phyloP scores from a whole-genome alignment of 2,329 filamentous ascomycete genomes.

The Xylariaceae sp. region DNA sequence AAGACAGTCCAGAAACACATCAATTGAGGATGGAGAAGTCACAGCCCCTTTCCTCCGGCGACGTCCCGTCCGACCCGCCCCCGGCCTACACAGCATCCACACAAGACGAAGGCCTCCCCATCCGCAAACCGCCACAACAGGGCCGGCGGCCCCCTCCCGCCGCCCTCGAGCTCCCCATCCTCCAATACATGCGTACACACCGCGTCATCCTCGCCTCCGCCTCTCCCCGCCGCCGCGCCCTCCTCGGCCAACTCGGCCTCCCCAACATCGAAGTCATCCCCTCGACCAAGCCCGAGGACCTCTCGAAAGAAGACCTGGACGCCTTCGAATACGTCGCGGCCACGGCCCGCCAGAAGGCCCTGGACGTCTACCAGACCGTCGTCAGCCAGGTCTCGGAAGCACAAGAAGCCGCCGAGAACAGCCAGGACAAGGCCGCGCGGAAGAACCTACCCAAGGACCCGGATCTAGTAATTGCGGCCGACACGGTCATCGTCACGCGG shows the following conservation, averaged over 20 bases:
- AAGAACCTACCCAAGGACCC: conserved; percentile 52
- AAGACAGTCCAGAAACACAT: not conserved
- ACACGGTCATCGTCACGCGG: conserved; percentile 79
- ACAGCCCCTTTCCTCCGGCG: conserved; percentile 17
- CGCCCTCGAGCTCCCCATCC: conserved; percentile 73
- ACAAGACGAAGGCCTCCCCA: conserved; percentile 35
- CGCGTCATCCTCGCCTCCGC: conserved; percentile 85
- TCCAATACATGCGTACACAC: conserved; percentile 69
- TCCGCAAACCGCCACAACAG: conserved; percentile 13
- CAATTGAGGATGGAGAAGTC: conserved; percentile 20
- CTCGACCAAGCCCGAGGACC: conserved; percentile 77
- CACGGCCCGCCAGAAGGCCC: conserved; percentile 78
- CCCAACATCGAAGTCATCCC: conserved; percentile 77
- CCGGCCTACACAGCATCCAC: conserved; percentile 42
- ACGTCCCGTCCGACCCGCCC: conserved; percentile 36
- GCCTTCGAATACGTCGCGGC: conserved; percentile 88
- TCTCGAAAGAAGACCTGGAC: conserved; percentile 66
- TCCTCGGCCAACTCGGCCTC: conserved; percentile 79
- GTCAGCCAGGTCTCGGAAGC: conserved; percentile 32
- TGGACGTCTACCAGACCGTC: conserved; percentile 58
- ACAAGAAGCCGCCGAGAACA: conserved; percentile 22
- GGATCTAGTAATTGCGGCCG: conserved; percentile 79
- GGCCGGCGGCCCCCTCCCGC: conserved; percentile 35
- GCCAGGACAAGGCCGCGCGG: conserved; percentile 22
- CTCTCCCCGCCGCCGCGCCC: conserved; percentile 76